These are phyloP conservation scores for Ophioceras dolichostomum DNA, from an alignment of 2,329 filamentous ascomycete species.

Conservation along the genomic window DNA sequence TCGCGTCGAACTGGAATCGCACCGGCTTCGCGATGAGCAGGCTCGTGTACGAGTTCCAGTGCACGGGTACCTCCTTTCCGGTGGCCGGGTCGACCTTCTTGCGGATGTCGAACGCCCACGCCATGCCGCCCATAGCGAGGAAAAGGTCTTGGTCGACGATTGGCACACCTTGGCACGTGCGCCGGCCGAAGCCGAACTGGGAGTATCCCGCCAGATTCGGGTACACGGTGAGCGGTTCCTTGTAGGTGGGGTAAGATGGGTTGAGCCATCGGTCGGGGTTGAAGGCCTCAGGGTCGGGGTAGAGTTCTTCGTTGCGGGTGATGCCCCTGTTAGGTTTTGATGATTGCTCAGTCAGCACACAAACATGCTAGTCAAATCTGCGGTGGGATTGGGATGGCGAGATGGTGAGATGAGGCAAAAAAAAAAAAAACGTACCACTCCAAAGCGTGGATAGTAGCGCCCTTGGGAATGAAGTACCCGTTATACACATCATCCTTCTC, in stretches of 20 bases:
- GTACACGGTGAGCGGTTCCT: constrained; percentile 22
- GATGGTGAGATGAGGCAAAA: not conserved
- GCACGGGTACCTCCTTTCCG: constrained; percentile 28
- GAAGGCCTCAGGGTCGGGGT: constrained; percentile 24
- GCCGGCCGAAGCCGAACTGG: constrained; percentile 40
- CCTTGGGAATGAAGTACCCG: constrained; percentile 38
- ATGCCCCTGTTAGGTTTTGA: constrained; percentile 22
- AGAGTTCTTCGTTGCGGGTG: constrained; percentile 27
- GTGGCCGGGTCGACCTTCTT: constrained; percentile 21
- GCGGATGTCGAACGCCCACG: constrained; percentile 41
- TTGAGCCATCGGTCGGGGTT: constrained; percentile 26
- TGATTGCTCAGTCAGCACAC: not conserved
- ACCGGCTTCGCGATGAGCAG: constrained; percentile 30
- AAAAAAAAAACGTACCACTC: constrained; percentile 28
- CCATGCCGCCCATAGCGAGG: constrained; percentile 24
- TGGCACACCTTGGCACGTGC: constrained; percentile 30
- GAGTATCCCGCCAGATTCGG: constrained; percentile 27
- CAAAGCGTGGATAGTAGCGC: constrained; percentile 37
- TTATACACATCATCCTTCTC: constrained; percentile 39
- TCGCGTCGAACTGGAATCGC: constrained; percentile 24
- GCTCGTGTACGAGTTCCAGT: constrained; percentile 30
- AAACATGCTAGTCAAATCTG: no score
- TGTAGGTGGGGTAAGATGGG: constrained; percentile 23
- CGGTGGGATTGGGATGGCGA: no score
- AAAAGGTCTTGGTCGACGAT: constrained; percentile 28